These are phyloP conservation scores for Naganishia cerealis DNA, from an alignment of 1,284 basidiomycete species.

Conservation along the genomic window DNA sequence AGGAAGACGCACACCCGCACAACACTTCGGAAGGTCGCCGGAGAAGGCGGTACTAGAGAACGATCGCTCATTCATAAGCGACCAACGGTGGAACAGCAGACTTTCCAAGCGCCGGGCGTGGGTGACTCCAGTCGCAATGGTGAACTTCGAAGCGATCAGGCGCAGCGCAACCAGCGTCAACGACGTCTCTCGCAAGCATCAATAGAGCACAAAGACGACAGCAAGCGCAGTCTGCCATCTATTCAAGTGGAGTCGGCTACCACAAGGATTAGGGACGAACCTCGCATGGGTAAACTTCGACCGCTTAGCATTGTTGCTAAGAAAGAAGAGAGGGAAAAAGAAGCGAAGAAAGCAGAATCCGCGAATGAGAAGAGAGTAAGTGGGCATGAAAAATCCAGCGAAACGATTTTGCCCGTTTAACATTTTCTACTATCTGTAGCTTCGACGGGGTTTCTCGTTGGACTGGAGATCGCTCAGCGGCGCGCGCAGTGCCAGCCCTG, in stretches of 20 bases:
- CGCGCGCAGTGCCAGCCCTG: conserved; percentile 28
- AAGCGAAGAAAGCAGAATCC: conserved; percentile 34
- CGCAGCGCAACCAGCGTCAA: conserved; percentile 5
- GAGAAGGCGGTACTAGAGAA: conserved; percentile 22
- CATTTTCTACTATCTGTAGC: conserved; percentile 31
- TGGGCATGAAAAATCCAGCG: neutral
- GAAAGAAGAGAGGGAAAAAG: conserved; percentile 26
- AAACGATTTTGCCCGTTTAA: neutral
- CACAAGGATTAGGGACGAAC: neutral
- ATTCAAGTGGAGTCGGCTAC: neutral
- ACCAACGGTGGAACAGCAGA: neutral
- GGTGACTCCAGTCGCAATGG: neutral
- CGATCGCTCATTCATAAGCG: neutral
- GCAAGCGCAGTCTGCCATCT: conserved; percentile 33
- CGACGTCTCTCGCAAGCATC: neutral
- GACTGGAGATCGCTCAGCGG: conserved; percentile 49
- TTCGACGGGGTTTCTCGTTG: conserved; percentile 50
- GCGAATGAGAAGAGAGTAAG: conserved; percentile 42
- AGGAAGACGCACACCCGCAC: conserved; percentile 51
- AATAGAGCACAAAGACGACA: neutral
- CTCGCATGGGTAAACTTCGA: neutral
- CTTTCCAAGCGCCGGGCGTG: neutral
- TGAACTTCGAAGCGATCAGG: neutral
- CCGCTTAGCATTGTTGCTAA: conserved; percentile 13
- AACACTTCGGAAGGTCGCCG: conserved; percentile 66